Conservation (phyloP, 164 flowering plant genomes). For the Houttuynia cordata region DNA sequence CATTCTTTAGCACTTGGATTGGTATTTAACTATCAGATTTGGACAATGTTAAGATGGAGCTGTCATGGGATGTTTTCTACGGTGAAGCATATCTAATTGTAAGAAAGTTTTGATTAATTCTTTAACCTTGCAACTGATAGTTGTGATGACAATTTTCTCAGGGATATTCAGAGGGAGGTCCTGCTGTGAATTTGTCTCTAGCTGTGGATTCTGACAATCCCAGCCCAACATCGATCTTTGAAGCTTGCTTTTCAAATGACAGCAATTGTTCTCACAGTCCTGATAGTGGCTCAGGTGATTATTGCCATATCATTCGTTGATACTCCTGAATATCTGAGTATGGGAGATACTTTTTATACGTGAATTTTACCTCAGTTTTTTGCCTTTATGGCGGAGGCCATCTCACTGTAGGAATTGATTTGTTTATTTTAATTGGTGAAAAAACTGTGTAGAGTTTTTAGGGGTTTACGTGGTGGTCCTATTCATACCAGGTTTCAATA, state of each 20-base stretch:
- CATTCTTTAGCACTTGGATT: no score
- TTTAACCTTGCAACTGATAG: background rate
- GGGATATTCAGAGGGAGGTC: conserved; percentile 22
- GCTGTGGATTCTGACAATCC: conserved; percentile 26
- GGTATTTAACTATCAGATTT: no score
- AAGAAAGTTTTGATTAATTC: background rate
- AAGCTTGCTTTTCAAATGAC: conserved; percentile 70
- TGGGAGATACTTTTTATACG: no score
- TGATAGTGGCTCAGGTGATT: conserved; percentile 50
- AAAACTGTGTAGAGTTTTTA: no score
- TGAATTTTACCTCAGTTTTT: no score
- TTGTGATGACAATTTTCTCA: conserved; percentile 10
- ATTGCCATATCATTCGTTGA: background rate
- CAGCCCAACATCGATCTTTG: conserved; percentile 92
- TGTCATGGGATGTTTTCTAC: background rate
- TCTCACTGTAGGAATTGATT: no score
- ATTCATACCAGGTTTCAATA: no score
- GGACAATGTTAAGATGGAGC: background rate
- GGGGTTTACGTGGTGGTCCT: no score
- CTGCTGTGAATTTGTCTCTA: conserved; percentile 10
- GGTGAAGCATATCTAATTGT: background rate
- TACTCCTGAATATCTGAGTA: background rate
- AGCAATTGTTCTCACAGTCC: conserved; percentile 60
- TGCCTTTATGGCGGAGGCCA: background rate
- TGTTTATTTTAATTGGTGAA: no score